These are phyloP conservation scores for Ogataea paraovalis DNA, from an alignment of 805 yeast species.

Conservation along the genomic window DNA sequence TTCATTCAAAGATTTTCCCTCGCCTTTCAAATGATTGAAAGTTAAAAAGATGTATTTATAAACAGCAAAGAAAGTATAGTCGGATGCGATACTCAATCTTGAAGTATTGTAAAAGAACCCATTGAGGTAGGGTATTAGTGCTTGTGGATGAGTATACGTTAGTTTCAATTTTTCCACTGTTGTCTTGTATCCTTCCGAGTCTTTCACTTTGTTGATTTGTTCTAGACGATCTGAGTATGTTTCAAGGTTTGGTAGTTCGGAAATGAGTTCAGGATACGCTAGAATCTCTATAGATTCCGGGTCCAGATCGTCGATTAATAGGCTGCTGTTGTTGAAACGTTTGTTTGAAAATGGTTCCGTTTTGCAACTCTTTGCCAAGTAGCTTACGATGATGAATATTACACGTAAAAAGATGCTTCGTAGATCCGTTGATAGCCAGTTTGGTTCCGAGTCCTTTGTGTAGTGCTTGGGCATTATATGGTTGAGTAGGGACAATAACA, in stretches of 20 bases:
- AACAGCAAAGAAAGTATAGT: conserved; percentile 25
- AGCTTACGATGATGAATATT: conserved; percentile 11
- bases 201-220: background rate
- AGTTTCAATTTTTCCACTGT: conserved; percentile 9
- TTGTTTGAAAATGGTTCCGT: background rate
- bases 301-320: conserved; percentile 19
- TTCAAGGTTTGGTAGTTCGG: conserved; percentile 1
- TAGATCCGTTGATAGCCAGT: conserved; percentile 22
- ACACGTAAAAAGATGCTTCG: conserved; percentile 19
- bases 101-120: conserved; percentile 30
- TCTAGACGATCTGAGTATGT: background rate
- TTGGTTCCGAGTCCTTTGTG: conserved; percentile 5
- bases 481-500: conserved; percentile 19
- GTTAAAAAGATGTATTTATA: conserved; percentile 25
- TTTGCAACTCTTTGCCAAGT: conserved; percentile 9
- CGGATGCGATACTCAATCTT: conserved; percentile 22
- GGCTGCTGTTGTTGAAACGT: background rate
- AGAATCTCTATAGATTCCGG: conserved; percentile 10
- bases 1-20: conserved; percentile 7
- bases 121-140: conserved; percentile 20
- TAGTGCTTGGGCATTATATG: conserved; percentile 10
- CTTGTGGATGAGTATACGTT: conserved; percentile 14
- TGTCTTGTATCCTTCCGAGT: conserved; percentile 1
- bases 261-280: conserved; percentile 7
- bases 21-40: conserved; percentile 13